Evolutionary conservation across 2,329 filamentous ascomycete species (phyloP).

Genomic region (Phialophora expanda): DNA sequence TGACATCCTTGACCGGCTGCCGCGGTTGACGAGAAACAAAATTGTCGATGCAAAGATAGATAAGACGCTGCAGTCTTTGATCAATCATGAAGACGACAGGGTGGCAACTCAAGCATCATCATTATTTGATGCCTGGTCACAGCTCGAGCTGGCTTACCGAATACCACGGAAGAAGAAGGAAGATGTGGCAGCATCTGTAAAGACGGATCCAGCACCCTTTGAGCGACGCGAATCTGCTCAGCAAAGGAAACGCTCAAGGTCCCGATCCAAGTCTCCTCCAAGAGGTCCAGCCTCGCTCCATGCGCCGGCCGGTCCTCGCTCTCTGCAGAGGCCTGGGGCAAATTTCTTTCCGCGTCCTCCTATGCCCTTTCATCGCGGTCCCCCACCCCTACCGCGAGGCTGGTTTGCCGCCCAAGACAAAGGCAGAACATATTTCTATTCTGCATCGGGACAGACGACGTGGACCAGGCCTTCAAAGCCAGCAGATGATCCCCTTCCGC

Average conservation of each 20-base stretch:
- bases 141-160: slow-evolving; percentile 86
- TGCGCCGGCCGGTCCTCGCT: slow-evolving; percentile 44
- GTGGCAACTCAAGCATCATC: slow-evolving; percentile 73
- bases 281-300: slow-evolving; percentile 38
- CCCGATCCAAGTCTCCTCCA: slow-evolving; percentile 54
- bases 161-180: slow-evolving; percentile 90
- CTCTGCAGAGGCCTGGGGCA: slow-evolving; percentile 57
- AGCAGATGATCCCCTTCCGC: slow-evolving; percentile 66
- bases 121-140: slow-evolving; percentile 84
- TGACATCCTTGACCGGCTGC: slow-evolving; percentile 85
- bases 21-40: slow-evolving; percentile 92
- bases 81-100: slow-evolving; percentile 70
- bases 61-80: slow-evolving; percentile 72
- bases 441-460: slow-evolving; percentile 74
- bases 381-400: slow-evolving; percentile 72
- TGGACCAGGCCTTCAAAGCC: slow-evolving; percentile 79
- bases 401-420: slow-evolving; percentile 81
- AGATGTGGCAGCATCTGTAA: slow-evolving; percentile 58
- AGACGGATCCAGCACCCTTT: slow-evolving; percentile 68
- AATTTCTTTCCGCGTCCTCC: slow-evolving; percentile 64
- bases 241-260: slow-evolving; percentile 55
- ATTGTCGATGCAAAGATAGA: slow-evolving; percentile 97
- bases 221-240: slow-evolving; percentile 62
- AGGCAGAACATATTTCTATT: slow-evolving; percentile 85
- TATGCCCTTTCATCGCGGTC: slow-evolving; percentile 61